Percentiles rank a stretch among this genome's conserved stretches.
These are phyloP conservation scores for Aspergillus homomorphus DNA, from an alignment of 495 filamentous ascomycete species.

Conservation along the genomic window DNA sequence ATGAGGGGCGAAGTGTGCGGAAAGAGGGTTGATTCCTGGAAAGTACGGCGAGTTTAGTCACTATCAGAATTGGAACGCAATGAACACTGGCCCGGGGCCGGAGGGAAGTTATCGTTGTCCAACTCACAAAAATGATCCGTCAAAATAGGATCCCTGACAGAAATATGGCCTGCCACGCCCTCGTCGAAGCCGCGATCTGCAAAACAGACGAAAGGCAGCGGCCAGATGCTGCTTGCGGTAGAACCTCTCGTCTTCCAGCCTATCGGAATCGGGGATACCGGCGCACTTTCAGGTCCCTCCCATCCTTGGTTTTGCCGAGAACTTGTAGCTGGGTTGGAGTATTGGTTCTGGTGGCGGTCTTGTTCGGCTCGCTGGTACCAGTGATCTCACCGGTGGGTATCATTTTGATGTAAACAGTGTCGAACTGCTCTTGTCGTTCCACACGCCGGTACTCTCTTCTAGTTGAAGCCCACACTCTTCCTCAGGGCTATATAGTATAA, in stretches of 20 bases:
- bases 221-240: slow-evolving; percentile 62
- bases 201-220: slow-evolving; percentile 57
- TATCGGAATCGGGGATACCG: slow-evolving; percentile 44
- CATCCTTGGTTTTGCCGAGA: not conserved
- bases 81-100: too few relatives aligned
- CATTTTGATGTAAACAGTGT: too few relatives aligned
- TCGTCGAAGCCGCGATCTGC: slow-evolving; percentile 59
- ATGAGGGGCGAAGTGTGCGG: slow-evolving; percentile 34
- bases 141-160: slow-evolving; percentile 59
- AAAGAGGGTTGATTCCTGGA: slow-evolving; percentile 59
- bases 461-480: too few relatives aligned
- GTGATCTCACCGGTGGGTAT: not conserved
- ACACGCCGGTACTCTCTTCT: too few relatives aligned
- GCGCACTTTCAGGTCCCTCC: not conserved
- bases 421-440: too few relatives aligned
- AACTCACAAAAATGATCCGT: slow-evolving; percentile 27
- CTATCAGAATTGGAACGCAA: too few relatives aligned
- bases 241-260: slow-evolving; percentile 51
- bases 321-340: not conserved
- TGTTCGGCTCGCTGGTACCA: not conserved
- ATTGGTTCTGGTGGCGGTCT: not conserved
- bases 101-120: too few relatives aligned
- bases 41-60: slow-evolving; percentile 19
- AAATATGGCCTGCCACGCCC: slow-evolving; percentile 64
- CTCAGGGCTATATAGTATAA: too few relatives aligned